Percentiles rank a stretch among this genome's conserved stretches.
phyloP scores from a whole-genome alignment of 345 rosid genomes.

The Salix viminalis region DNA sequence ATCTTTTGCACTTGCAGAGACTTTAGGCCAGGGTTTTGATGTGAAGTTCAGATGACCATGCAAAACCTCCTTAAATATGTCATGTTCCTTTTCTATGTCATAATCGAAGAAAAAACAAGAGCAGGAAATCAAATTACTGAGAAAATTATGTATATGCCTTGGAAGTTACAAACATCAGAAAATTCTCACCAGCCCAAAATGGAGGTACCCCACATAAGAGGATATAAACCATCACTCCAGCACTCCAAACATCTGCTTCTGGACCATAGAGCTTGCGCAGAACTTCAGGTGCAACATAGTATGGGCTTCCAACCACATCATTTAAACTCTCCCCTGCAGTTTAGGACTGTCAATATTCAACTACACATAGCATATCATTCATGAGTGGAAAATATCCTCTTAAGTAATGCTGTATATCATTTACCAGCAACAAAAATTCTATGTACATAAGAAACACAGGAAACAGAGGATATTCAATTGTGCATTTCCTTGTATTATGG shows the following conservation, averaged over 20 bases:
- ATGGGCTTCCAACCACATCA: conserved; percentile 94
- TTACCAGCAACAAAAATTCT: neutral
- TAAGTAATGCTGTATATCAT: neutral
- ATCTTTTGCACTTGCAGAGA: conserved; percentile 80
- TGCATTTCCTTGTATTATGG: neutral
- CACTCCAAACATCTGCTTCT: conserved; percentile 93
- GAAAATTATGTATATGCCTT: neutral
- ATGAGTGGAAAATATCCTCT: neutral
- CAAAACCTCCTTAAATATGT: conserved; percentile 73
- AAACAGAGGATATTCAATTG: neutral
- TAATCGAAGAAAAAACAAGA: neutral
- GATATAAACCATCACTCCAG: conserved; percentile 84
- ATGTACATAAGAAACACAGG: neutral
- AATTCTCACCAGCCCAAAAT: conserved; percentile 78
- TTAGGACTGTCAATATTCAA: conserved; percentile 3
- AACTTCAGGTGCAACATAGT: conserved; percentile 88
- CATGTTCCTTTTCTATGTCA: conserved; percentile 65
- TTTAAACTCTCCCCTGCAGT: conserved; percentile 58
- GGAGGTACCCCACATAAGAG: conserved; percentile 84
- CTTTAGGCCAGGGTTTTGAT: conserved; percentile 85
- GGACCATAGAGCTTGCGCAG: conserved; percentile 62
- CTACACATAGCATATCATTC: conserved; percentile 1
- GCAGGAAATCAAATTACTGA: neutral
- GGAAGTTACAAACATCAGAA: neutral
- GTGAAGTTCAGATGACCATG: conserved; percentile 70